Percentiles rank a stretch among this genome's conserved stretches.
Evolutionary conservation across 2,329 filamentous ascomycete species (phyloP).

Genomic region (Fusarium lateritium): DNA sequence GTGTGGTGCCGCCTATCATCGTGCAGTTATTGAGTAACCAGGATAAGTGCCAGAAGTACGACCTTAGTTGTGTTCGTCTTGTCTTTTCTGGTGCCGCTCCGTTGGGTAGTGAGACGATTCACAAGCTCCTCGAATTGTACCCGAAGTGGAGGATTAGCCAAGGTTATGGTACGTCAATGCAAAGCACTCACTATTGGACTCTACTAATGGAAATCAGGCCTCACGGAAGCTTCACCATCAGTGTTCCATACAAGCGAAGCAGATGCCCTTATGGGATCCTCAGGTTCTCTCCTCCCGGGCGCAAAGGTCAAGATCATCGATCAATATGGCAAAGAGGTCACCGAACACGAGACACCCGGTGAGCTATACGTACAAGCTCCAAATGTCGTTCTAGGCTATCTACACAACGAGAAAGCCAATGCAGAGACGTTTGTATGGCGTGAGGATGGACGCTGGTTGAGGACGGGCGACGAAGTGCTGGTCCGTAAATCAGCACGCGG

Average conservation of each 20-base stretch:
- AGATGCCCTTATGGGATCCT: slow-evolving; percentile 79
- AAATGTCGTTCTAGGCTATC: slow-evolving; percentile 83
- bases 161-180: slow-evolving; percentile 72
- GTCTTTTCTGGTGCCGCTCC: slow-evolving; percentile 70
- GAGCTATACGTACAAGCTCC: slow-evolving; percentile 86
- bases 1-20: slow-evolving; percentile 38
- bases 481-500: slow-evolving; percentile 74
- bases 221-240: slow-evolving; percentile 81
- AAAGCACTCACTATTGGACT: too few relatives aligned
- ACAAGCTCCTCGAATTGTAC: slow-evolving; percentile 73
- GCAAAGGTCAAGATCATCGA: slow-evolving; percentile 75
- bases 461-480: slow-evolving; percentile 87
- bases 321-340: slow-evolving; percentile 77
- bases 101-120: slow-evolving; percentile 76
- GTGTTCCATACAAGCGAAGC: slow-evolving; percentile 68
- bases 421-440: slow-evolving; percentile 78
- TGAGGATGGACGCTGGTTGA: slow-evolving; percentile 79
- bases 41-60: slow-evolving; percentile 29
- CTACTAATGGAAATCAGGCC: slow-evolving; percentile 59
- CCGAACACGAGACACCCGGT: slow-evolving; percentile 78
- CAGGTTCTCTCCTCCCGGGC: slow-evolving; percentile 76
- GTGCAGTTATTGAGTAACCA: slow-evolving; percentile 24
- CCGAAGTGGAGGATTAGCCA: slow-evolving; percentile 77
- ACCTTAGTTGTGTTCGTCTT: slow-evolving; percentile 31
- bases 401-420: slow-evolving; percentile 88